phyloP scores from a whole-genome alignment of 108 stramenopile species.

The Skeletonema costatum region DNA sequence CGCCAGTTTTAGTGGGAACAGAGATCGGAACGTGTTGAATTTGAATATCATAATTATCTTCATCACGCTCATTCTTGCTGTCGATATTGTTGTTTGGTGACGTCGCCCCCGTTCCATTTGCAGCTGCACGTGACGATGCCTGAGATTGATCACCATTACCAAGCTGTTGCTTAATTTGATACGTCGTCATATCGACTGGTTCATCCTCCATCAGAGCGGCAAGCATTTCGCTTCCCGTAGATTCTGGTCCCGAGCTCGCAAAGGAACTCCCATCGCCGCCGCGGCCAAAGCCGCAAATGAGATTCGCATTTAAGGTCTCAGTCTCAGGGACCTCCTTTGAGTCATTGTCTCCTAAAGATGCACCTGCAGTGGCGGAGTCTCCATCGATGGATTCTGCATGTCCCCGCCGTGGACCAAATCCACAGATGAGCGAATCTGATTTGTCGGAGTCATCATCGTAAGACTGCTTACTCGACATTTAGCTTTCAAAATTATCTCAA shows the following conservation, averaged over 20 bases:
- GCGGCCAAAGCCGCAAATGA: slow-evolving; percentile 35
- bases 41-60: background rate
- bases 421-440: slow-evolving; percentile 28
- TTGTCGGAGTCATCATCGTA: slow-evolving; percentile 1
- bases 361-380: background rate
- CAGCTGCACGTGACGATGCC: background rate
- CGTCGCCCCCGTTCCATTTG: background rate
- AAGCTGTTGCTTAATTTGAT: background rate
- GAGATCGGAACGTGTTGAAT: background rate
- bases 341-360: background rate
- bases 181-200: background rate
- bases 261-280: slow-evolving; percentile 12
- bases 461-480: background rate
- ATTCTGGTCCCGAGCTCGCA: slow-evolving; percentile 14
- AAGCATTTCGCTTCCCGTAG: background rate
- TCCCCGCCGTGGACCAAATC: slow-evolving; percentile 34
- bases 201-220: background rate
- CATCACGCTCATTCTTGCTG: background rate
- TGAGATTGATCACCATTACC: background rate
- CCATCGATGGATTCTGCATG: slow-evolving; percentile 9
- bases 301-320: background rate
- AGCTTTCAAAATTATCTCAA: background rate
- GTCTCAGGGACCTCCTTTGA: background rate
- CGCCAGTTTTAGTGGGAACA: slow-evolving; percentile 2
- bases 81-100: background rate